Base-by-base conservation (phyloP, 1,284 basidiomycete genomes). In the Fomitopsis pinicola region DNA sequence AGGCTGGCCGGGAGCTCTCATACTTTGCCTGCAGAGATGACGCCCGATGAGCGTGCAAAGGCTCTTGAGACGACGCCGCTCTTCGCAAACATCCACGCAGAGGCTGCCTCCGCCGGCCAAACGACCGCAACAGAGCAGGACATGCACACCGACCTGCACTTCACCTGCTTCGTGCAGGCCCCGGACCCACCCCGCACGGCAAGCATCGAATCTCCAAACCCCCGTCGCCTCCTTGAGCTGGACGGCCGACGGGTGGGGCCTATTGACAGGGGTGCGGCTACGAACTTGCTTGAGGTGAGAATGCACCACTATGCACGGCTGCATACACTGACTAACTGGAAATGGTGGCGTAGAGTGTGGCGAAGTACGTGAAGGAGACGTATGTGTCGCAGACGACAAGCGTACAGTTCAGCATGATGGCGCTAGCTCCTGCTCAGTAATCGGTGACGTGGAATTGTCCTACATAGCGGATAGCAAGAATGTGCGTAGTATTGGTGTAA, bases 101-200 rank as follows among this genome's bases (percentile, higher is more conserved):
- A 86, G 26, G 84, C 85, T 0, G 91, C 92, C 0, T 78, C 80
- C 1, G 71, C 81, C 0, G 92, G 92, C 14, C 92, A 95, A 74
- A 86, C 85, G 3, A 78, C 81, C 0, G 81, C 80, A 4, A 82
- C 79, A 33, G 71, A 64, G 0, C 52, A 67, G 9, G 71, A 83
- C 66, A 75, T 86, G 22, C 79, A 91, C 55, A 91, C 89, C 1
- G 82, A 93, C 67, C 79, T 92, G 19, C 94, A 96, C 75, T 96
- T 95, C 68, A 91, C 91, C 5, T 88, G 89, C 67, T 97, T 96
- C 69, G 84, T 96, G 44, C 80, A 82, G 65, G 89, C 87, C 0
- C 85, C 86, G 1, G 76, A 75, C 44, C 72, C 75, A 2, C 73
- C 76, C 12, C 71, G 77, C 33, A 72, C 73, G 46, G 9, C 9